These are phyloP conservation scores for Podosphaera fusca DNA, from an alignment of 2,329 filamentous ascomycete genomes.

Conservation along the genomic window DNA sequence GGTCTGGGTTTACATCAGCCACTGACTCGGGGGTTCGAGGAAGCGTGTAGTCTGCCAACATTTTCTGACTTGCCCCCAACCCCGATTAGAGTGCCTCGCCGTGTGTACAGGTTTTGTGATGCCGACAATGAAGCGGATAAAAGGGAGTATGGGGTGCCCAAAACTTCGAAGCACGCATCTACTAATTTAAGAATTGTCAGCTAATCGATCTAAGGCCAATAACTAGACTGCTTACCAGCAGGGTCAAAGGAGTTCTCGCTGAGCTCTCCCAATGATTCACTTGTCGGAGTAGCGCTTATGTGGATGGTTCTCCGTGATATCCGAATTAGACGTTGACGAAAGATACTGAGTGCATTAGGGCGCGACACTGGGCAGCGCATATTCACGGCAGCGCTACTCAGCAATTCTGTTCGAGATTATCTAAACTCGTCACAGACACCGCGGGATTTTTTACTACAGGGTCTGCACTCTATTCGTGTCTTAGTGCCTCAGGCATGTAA, in stretches of 20 bases:
- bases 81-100: constrained; percentile 73
- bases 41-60: constrained; percentile 24
- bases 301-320: constrained; percentile 31
- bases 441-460: background rate
- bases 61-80: constrained; percentile 80
- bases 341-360: constrained; percentile 8
- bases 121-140: constrained; percentile 83
- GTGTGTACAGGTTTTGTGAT: constrained; percentile 80
- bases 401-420: background rate
- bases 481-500: background rate
- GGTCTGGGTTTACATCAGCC: constrained; percentile 27
- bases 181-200: constrained; percentile 1
- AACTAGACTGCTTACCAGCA: constrained; percentile 6
- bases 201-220: background rate
- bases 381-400: background rate
- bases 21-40: background rate
- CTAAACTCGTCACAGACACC: background rate
- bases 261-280: constrained; percentile 22
- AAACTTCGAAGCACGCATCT: constrained; percentile 90
- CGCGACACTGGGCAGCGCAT: constrained; percentile 14
- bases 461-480: background rate
- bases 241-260: constrained; percentile 10
- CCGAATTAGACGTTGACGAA: constrained; percentile 9
- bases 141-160: constrained; percentile 79
- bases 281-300: constrained; percentile 37